Evolutionary conservation across 169 alveolate genomes (phyloP), one percentile per base, ranked within the genome.

Genomic region (Babesia gibsoni): DNA sequence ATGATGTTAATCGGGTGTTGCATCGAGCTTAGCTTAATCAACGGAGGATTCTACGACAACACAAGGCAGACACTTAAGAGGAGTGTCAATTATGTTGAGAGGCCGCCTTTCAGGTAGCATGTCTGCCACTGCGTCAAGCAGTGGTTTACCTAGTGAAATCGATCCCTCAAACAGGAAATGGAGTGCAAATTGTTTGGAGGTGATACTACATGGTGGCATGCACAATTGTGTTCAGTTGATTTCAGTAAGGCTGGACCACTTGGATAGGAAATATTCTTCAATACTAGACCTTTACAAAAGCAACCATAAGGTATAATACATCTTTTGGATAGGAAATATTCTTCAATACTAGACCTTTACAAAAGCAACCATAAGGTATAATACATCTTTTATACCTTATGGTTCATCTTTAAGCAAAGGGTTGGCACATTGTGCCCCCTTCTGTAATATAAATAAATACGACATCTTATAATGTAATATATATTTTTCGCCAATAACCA

Each of bases 181-280:
- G 84, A 74, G 84, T 35, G 12, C 63, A 29, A 74, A 50, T 25
- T 74, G 84, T 57, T 42, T 74, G 35, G 84, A 74, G 79, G 84
- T 74, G 22, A 64, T 16, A 7, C 14, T 27, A 16, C 20, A 3
- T 32, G 27, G 30, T 12, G 10, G 3, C 41, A n/a, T 7, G 2
- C 1, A 6, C 4, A 10, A 7, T 10, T 12, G n/a, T 18, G 9
- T 63, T 16, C 52, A 74, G 84, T 36, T 74, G n/a, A 66, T 74
- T 22, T 53, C 70, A 22, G 80, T 74, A 8, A 29, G 84, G 23
- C 67, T 74, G 10, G 84, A 74, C 12, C 67, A 63, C 18, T 50
- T 74, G 9, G 79, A 74, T 22, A 56, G 52, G 22, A 74, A 54
- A 33, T 61, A 64, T 29, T 27, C 57, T 3, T 25, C 67, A 3